These are phyloP conservation scores for Leishmania aethiopica DNA, from an alignment of 208 protist genomes.

Conservation along the genomic window DNA sequence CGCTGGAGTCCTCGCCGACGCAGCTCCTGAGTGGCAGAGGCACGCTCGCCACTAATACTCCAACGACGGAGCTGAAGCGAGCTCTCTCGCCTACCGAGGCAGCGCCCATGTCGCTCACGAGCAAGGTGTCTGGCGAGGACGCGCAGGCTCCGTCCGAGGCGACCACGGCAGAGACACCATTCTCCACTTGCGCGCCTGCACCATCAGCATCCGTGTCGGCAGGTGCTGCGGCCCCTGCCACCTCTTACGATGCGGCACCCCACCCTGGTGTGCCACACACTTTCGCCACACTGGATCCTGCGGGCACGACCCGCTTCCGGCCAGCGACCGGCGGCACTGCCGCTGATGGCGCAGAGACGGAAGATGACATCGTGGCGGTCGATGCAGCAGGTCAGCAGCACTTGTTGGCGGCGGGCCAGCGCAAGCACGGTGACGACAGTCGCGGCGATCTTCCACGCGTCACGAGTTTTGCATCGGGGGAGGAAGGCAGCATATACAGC, in stretches of 20 bases:
- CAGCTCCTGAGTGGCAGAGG: neutral
- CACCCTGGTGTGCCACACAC: neutral
- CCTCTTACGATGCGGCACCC: neutral
- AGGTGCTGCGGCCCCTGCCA: neutral
- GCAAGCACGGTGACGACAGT: neutral
- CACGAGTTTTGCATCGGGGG: conserved; percentile 9
- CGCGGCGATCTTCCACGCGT: neutral
- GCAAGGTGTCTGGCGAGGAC: neutral
- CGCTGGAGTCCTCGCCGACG: neutral
- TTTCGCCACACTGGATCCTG: neutral
- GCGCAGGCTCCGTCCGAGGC: neutral
- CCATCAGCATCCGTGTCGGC: neutral
- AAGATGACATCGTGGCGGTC: neutral
- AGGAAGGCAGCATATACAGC: conserved; percentile 30
- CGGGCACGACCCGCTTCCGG: neutral
- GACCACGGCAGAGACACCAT: neutral
- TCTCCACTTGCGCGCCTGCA: neutral
- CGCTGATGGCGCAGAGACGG: neutral
- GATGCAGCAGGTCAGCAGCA: neutral
- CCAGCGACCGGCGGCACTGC: neutral
- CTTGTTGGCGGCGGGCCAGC: neutral
- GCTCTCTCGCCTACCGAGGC: neutral
- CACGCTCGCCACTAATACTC: conserved; percentile 7
- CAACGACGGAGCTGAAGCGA: conserved; percentile 20
- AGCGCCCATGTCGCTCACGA: neutral